A percentile compares a stretch with the other conserved stretches of the same genome.
These are phyloP conservation scores for Ceratocystis colombiana DNA, from an alignment of 2,329 filamentous ascomycete genomes.

Conservation along the genomic window DNA sequence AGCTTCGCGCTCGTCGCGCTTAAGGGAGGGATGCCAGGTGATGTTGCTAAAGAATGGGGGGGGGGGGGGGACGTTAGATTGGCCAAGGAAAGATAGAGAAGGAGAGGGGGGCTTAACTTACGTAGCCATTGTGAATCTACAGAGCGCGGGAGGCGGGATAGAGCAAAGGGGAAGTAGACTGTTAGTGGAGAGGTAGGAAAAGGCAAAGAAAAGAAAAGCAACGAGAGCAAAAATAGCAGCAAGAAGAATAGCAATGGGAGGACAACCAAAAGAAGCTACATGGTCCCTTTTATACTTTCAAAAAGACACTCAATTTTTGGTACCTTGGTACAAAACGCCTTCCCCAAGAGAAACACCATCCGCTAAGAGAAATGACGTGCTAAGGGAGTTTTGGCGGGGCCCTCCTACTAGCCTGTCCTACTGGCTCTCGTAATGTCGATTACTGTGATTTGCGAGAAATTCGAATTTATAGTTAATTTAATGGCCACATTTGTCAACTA, in stretches of 20 bases:
- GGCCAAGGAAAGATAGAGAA: neutral
- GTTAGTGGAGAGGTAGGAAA: neutral
- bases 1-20: conserved; percentile 63
- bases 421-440: neutral
- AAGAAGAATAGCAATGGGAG: no score
- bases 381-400: conserved; percentile 14
- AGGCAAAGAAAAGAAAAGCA: conserved; percentile 14
- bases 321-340: neutral
- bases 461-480: neutral
- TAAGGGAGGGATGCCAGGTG: conserved; percentile 77
- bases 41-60: conserved; percentile 55
- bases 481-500: neutral
- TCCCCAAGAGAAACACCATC: conserved; percentile 4
- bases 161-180: neutral
- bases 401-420: neutral
- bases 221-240: neutral
- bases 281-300: conserved; percentile 7
- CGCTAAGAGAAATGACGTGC: conserved; percentile 20
- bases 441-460: neutral
- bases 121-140: conserved; percentile 23
- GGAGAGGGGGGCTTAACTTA: conserved; percentile 12
- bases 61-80: no score
- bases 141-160: no score
- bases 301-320: neutral
- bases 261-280: neutral